Evolutionary conservation across 208 protist genomes (phyloP).

Genomic region (Trichomonas vaginalis): DNA sequence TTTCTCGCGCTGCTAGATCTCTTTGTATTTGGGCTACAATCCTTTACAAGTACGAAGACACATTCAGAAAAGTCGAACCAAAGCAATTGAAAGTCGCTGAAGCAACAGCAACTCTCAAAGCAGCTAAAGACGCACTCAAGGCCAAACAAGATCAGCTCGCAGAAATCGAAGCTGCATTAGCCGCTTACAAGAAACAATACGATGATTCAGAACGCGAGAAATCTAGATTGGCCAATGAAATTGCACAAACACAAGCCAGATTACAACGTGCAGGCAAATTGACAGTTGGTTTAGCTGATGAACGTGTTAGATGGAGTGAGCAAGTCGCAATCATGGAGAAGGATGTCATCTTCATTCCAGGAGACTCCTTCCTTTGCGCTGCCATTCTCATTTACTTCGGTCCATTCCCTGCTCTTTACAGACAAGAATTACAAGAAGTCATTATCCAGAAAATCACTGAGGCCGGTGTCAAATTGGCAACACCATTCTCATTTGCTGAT

Average conservation of each 20-base stretch:
- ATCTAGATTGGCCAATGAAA: neutral
- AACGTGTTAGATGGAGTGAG: slow-evolving; percentile 15
- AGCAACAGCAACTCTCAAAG: slow-evolving; percentile 61
- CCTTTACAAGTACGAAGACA: slow-evolving; percentile 47
- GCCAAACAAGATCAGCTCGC: slow-evolving; percentile 66
- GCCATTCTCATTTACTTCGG: slow-evolving; percentile 76
- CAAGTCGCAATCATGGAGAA: slow-evolving; percentile 13
- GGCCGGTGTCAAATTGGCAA: slow-evolving; percentile 28
- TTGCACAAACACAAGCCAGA: neutral
- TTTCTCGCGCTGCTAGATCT: slow-evolving; percentile 71
- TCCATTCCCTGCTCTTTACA: slow-evolving; percentile 68
- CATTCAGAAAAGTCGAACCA: slow-evolving; percentile 71
- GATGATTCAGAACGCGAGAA: neutral
- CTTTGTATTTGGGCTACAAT: slow-evolving; percentile 80
- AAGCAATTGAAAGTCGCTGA: slow-evolving; percentile 65
- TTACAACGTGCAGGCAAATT: slow-evolving; percentile 74
- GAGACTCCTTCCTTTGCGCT: slow-evolving; percentile 74
- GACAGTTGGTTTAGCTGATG: slow-evolving; percentile 48
- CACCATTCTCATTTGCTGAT: slow-evolving; percentile 60
- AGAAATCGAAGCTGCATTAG: slow-evolving; percentile 47
- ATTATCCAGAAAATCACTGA: slow-evolving; percentile 50
- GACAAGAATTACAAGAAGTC: slow-evolving; percentile 53
- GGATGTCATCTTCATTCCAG: slow-evolving; percentile 53
- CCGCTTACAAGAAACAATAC: slow-evolving; percentile 39
- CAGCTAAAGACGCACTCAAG: slow-evolving; percentile 60